These are phyloP conservation scores for Huntiella decipiens DNA, from an alignment of 2,329 filamentous ascomycete species.

Conservation along the genomic window DNA sequence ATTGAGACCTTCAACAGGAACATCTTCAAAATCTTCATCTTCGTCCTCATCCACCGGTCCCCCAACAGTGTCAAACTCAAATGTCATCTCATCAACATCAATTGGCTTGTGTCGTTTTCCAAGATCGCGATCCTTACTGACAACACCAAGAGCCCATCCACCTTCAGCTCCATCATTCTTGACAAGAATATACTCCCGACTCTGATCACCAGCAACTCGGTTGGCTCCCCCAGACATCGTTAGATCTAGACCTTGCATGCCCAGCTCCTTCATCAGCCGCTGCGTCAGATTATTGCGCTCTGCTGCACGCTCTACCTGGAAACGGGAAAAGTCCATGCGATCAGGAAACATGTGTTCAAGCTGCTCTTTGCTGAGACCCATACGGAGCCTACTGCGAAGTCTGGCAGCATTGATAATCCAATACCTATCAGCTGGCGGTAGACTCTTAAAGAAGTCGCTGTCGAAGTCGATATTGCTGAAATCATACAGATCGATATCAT, in stretches of 20 bases:
- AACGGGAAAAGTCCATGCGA: conserved; percentile 88
- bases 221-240: conserved; percentile 40
- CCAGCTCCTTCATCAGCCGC: conserved; percentile 80
- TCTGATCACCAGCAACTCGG: conserved; percentile 66
- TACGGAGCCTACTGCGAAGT: conserved; percentile 68
- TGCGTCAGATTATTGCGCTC: conserved; percentile 93
- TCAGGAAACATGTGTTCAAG: conserved; percentile 93
- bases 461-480: conserved; percentile 99
- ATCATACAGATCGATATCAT: conserved; percentile 83
- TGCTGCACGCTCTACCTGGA: conserved; percentile 84
- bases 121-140: conserved; percentile 64
- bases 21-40: conserved; percentile 74
- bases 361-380: conserved; percentile 95
- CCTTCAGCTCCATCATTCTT: conserved; percentile 91
- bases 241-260: conserved; percentile 61
- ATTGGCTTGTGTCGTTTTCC: conserved; percentile 76
- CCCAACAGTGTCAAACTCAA: conserved; percentile 36
- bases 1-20: conserved; percentile 79
- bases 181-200: conserved; percentile 85
- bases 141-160: conserved; percentile 88
- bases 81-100: conserved; percentile 56
- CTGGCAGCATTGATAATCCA: conserved; percentile 93
- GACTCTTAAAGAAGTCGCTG: conserved; percentile 79
- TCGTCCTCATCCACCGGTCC: conserved; percentile 48
- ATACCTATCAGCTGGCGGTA: conserved; percentile 80